Evolutionary conservation across 495 filamentous ascomycete species (phyloP).

Genomic region (Umbilicaria muhlenbergii): DNA sequence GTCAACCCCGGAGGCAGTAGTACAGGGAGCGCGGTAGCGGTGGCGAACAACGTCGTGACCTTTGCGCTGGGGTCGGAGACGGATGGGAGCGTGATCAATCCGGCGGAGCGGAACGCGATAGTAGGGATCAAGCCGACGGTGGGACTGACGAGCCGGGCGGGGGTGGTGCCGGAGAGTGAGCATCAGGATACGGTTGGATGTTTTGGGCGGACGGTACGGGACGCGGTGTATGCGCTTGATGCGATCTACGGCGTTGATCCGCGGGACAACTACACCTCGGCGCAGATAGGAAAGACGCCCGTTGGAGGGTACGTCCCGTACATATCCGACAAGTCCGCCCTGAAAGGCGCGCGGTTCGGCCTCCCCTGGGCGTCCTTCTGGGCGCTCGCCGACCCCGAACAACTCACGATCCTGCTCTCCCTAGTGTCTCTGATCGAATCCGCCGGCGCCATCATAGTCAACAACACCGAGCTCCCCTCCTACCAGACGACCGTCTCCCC

Average conservation of each 20-base stretch:
- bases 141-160: constrained; percentile 42
- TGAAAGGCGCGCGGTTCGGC: constrained; percentile 49
- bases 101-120: constrained; percentile 47
- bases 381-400: constrained; percentile 35
- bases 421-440: constrained; percentile 36
- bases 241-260: constrained; percentile 47
- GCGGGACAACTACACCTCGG: constrained; percentile 42
- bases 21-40: constrained; percentile 44
- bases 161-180: constrained; percentile 48
- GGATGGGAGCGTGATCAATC: constrained; percentile 58
- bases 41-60: constrained; percentile 43
- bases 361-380: constrained; percentile 58
- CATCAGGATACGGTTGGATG: constrained; percentile 54
- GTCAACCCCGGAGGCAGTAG: constrained; percentile 52
- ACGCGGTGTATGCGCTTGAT: constrained; percentile 50
- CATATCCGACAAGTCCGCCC: constrained; percentile 31
- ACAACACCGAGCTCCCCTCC: constrained; percentile 50
- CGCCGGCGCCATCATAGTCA: constrained; percentile 53
- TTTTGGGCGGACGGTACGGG: constrained; percentile 48
- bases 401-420: constrained; percentile 33
- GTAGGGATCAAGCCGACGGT: constrained; percentile 57
- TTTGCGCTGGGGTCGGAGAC: constrained; percentile 62
- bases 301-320: constrained; percentile 37
- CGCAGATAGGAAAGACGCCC: constrained; percentile 37
- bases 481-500: constrained; percentile 44